Percentiles rank a stretch among this genome's conserved stretches.
Conservation (phyloP, 176 grass and related monocot species). For the Saccharum officinarum region DNA sequence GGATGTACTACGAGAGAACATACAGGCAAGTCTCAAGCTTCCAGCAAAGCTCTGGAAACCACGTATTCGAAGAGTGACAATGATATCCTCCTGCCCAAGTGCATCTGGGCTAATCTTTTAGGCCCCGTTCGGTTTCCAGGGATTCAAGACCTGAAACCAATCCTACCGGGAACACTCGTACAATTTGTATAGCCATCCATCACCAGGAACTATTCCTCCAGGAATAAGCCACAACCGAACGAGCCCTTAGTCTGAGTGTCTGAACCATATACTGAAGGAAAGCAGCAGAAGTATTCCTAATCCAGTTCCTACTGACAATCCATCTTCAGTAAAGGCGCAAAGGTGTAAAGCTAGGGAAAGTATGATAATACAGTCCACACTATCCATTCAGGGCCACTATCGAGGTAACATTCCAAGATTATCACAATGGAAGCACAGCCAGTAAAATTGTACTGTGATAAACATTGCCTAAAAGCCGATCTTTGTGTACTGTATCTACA, state of each 20-base stretch:
- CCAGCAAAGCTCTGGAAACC: neutral
- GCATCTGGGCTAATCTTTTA: neutral
- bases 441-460: neutral
- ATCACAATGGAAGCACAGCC: neutral
- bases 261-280: neutral
- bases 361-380: neutral
- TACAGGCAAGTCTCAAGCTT: neutral
- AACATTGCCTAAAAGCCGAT: neutral
- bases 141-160: no score
- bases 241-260: no score
- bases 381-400: neutral
- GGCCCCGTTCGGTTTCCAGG: no score
- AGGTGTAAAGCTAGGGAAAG: neutral
- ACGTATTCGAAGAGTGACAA: neutral
- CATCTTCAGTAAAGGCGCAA: neutral
- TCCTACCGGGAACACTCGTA: no score
- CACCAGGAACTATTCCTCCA: no score
- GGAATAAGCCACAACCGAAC: no score
- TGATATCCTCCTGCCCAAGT: neutral
- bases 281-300: neutral
- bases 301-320: neutral
- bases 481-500: neutral
- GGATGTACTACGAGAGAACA: neutral
- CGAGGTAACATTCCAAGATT: neutral
- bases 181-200: no score